These are phyloP conservation scores for Quercus tomentella DNA, from an alignment of 331 rosid genomes.

Conservation along the genomic window DNA sequence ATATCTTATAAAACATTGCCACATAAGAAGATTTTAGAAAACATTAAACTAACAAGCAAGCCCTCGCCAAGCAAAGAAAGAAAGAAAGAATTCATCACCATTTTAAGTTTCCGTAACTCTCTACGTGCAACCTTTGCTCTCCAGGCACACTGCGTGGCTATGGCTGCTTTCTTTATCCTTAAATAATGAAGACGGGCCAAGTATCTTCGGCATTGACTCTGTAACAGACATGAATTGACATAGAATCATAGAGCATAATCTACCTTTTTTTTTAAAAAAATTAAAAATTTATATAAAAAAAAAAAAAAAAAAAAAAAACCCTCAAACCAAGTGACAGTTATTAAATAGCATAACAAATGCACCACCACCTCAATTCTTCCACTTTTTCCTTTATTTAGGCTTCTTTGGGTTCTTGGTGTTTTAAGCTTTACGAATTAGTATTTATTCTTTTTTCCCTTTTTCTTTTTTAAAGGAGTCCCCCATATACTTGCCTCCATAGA, in stretches of 20 bases:
- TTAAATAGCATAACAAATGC: neutral
- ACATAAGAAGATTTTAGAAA: neutral
- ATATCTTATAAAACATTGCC: neutral
- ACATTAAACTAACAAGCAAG: neutral
- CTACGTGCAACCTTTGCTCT: conserved; percentile 62
- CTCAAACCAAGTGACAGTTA: neutral
- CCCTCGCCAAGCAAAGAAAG: neutral
- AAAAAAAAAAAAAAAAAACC: neutral
- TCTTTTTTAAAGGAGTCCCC: neutral
- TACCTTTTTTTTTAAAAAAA: neutral
- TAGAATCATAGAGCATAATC: conserved; percentile 6
- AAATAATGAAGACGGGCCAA: conserved; percentile 21
- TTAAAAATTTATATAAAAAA: neutral
- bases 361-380: neutral
- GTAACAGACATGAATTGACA: conserved; percentile 18
- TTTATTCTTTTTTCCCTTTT: neutral
- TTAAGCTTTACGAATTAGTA: neutral
- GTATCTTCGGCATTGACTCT: conserved; percentile 54
- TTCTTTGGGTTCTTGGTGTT: neutral
- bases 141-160: conserved; percentile 57
- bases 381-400: neutral
- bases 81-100: conserved; percentile 37
- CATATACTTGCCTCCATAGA: neutral
- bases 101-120: conserved; percentile 65
- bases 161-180: conserved; percentile 43